Percentiles rank a stretch among this genome's conserved stretches.
phyloP scores from a whole-genome alignment of 208 protist genomes.

The Crithidia thermophila region DNA sequence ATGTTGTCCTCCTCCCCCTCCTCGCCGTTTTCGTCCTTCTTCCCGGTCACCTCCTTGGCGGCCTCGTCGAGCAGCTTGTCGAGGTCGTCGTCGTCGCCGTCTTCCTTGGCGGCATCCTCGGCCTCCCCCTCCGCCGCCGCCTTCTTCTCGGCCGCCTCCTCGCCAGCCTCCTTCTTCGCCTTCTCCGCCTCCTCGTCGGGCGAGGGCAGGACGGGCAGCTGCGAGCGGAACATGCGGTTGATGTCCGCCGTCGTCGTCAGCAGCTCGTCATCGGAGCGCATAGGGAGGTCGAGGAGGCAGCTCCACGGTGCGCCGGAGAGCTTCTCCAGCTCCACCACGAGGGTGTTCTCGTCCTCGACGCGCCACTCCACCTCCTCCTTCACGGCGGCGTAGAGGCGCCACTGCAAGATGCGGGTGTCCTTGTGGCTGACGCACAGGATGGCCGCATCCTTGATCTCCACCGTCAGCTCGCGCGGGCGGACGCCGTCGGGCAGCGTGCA shows the following conservation, averaged over 20 bases:
- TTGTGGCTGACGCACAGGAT: constrained; percentile 79
- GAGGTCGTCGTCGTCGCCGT: constrained; percentile 59
- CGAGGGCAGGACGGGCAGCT: constrained; percentile 68
- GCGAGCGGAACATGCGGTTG: constrained; percentile 65
- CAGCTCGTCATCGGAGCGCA: constrained; percentile 62
- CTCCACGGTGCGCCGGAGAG: constrained; percentile 55
- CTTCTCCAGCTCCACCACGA: constrained; percentile 83
- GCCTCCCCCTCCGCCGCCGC: constrained; percentile 17
- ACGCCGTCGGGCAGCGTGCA: constrained; percentile 61
- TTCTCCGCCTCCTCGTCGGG: constrained; percentile 31
- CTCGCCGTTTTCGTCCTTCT: constrained; percentile 25
- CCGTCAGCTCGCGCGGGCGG: constrained; percentile 72
- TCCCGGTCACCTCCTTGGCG: constrained; percentile 58
- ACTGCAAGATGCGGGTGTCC: constrained; percentile 71
- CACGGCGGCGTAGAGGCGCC: constrained; percentile 81
- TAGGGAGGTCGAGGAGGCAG: constrained; percentile 79
- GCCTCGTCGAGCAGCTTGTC: constrained; percentile 83
- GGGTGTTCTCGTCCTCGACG: constrained; percentile 56
- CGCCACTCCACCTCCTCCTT: constrained; percentile 83
- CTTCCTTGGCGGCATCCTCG: constrained; percentile 2
- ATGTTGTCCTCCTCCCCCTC: constrained; percentile 34
- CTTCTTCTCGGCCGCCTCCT: constrained; percentile 31
- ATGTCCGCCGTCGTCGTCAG: constrained; percentile 52
- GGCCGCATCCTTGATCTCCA: constrained; percentile 76
- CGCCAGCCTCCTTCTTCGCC: constrained; percentile 21